A percentile compares a stretch with the other conserved stretches of the same genome.
phyloP scores from a whole-genome alignment of 2,329 filamentous ascomycete species.

The Trichocomaceae sp. region DNA sequence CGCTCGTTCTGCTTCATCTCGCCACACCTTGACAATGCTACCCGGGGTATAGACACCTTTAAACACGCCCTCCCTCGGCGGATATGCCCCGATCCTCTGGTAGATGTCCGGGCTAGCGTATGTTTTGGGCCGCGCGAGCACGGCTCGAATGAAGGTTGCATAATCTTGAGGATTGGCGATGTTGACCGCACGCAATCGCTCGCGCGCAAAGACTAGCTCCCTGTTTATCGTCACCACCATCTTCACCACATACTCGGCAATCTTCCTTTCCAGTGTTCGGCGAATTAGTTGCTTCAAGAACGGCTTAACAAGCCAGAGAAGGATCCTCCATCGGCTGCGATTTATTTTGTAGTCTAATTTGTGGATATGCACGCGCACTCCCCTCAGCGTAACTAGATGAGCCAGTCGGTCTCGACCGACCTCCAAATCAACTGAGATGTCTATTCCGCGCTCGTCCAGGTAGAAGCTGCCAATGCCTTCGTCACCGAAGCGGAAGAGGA shows the following conservation, averaged over 20 bases:
- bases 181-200: conserved; percentile 75
- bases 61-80: conserved; percentile 61
- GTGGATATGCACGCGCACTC: conserved; percentile 75
- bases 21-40: conserved; percentile 83
- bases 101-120: conserved; percentile 71
- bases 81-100: conserved; percentile 62
- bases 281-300: conserved; percentile 73
- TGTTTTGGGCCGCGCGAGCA: conserved; percentile 67
- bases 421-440: conserved; percentile 78
- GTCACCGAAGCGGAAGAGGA: conserved; percentile 65
- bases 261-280: conserved; percentile 69
- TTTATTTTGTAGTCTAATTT: conserved; percentile 74
- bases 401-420: conserved; percentile 72
- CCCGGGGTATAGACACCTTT: conserved; percentile 80
- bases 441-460: conserved; percentile 79
- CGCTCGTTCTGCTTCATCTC: conserved; percentile 65
- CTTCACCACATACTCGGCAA: conserved; percentile 64
- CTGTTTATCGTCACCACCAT: conserved; percentile 69
- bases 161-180: conserved; percentile 75
- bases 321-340: conserved; percentile 63
- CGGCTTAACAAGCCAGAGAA: conserved; percentile 79
- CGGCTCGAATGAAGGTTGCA: conserved; percentile 73
- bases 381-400: conserved; percentile 69
- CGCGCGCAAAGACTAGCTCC: conserved; percentile 78
- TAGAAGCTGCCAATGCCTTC: conserved; percentile 79